phyloP scores from a whole-genome alignment of 2,329 filamentous ascomycete species.

The Botryotinia globosa region DNA sequence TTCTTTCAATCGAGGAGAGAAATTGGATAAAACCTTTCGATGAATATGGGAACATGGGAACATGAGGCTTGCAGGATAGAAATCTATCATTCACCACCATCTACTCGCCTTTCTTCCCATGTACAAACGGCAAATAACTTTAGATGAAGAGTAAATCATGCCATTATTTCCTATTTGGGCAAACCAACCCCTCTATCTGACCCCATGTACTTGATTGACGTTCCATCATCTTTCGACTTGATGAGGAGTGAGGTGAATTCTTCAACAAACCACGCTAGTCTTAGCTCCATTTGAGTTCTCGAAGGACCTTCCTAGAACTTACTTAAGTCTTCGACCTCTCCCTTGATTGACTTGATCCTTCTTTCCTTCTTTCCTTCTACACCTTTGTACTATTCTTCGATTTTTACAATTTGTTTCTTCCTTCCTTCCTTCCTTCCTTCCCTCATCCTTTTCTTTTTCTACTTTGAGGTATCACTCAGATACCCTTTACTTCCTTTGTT shows the following conservation, averaged over 20 bases:
- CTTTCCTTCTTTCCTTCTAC: slow-evolving; percentile 1
- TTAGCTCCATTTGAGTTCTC: background rate
- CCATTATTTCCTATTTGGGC: background rate
- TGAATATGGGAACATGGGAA: background rate
- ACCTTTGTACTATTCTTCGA: background rate
- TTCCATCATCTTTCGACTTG: background rate
- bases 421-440: too few relatives aligned
- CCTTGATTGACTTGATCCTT: background rate
- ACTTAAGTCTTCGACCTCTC: background rate
- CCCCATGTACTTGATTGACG: background rate
- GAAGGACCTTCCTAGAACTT: background rate
- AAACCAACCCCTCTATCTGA: background rate
- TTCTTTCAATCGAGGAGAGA: background rate
- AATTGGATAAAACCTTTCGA: background rate
- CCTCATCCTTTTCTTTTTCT: background rate
- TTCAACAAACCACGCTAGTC: background rate
- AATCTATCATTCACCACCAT: background rate
- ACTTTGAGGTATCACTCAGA: background rate
- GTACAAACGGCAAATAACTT: background rate
- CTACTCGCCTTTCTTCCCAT: background rate
- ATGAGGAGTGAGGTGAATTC: background rate
- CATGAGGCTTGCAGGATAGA: background rate
- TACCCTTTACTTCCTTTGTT: background rate
- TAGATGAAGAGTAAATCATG: background rate
- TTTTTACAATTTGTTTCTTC: background rate